Evolutionary conservation across 2,329 filamentous ascomycete genomes (phyloP).

Genomic region (Arthrobotrys megalospora): DNA sequence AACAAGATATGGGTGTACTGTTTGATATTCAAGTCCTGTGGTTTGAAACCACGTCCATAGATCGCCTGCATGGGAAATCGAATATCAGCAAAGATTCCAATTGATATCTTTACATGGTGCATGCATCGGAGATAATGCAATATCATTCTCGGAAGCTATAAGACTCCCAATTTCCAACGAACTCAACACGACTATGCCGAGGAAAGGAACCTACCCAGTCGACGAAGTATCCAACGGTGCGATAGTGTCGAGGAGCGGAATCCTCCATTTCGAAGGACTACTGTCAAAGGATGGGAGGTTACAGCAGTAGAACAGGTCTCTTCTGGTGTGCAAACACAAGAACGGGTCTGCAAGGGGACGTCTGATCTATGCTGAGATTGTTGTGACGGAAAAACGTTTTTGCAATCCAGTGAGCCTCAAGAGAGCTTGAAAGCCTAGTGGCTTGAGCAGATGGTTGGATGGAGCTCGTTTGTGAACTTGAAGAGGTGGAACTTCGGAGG

Average conservation of each 20-base stretch:
- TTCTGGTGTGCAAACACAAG: background rate
- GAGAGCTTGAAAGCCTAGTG: background rate
- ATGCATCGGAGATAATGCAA: background rate
- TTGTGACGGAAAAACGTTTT: background rate
- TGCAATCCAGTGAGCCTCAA: background rate
- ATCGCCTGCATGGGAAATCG: constrained; percentile 74
- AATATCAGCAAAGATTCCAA: constrained; percentile 16
- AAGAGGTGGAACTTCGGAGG: background rate
- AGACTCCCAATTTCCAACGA: background rate
- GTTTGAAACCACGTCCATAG: constrained; percentile 86
- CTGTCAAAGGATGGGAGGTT: background rate
- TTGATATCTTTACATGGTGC: background rate
- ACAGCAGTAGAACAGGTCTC: background rate
- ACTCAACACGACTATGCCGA: background rate
- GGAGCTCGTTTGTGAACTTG: background rate
- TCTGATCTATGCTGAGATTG: background rate
- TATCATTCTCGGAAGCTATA: background rate
- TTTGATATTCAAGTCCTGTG: constrained; percentile 84
- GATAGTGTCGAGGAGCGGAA: constrained; percentile 11
- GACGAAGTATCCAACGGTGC: constrained; percentile 51
- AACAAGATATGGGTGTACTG: constrained; percentile 93
- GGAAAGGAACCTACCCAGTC: constrained; percentile 44
- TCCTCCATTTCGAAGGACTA: background rate
- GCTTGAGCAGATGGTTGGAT: background rate
- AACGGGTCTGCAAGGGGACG: background rate